These are phyloP conservation scores for Rhodotorula sp. DNA, from an alignment of 1,284 basidiomycete species.

Conservation along the genomic window DNA sequence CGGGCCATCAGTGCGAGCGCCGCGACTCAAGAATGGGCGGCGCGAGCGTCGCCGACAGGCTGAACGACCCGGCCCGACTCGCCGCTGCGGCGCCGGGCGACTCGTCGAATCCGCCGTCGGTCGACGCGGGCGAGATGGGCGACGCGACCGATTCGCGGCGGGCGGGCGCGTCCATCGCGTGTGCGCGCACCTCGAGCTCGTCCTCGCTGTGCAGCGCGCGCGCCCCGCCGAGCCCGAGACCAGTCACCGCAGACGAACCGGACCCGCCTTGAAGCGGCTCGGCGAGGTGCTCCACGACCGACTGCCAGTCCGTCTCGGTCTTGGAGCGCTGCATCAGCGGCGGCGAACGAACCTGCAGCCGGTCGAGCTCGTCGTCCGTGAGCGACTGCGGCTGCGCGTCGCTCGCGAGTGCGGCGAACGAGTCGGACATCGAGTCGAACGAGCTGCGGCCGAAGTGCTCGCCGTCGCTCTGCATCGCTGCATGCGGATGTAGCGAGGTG, in stretches of 20 bases:
- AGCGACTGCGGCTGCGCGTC: constrained; percentile 15
- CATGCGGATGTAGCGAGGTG: constrained; percentile 10
- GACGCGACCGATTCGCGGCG: neutral
- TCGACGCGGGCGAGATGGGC: neutral
- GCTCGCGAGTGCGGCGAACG: constrained; percentile 3
- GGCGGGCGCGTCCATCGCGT: neutral
- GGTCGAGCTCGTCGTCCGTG: constrained; percentile 41
- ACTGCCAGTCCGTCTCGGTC: constrained; percentile 25
- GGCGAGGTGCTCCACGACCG: neutral
- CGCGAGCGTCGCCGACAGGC: neutral
- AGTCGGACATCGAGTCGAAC: constrained; percentile 35
- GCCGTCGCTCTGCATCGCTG: neutral
- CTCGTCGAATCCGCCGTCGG: neutral
- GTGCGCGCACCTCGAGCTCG: constrained; percentile 21
- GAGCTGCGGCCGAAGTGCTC: constrained; percentile 23
- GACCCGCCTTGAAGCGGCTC: too few relatives aligned
- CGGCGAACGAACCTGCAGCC: constrained; percentile 22
- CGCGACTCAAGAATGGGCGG: neutral
- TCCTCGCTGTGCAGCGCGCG: constrained; percentile 15
- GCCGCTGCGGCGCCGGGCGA: neutral
- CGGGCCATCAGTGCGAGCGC: neutral
- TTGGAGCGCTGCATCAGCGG: constrained; percentile 27
- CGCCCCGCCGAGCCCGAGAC: neutral
- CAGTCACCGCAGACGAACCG: too few relatives aligned
- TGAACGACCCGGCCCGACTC: neutral